Conservation (phyloP, 2,329 filamentous ascomycete species). For the Xylariales sp. region DNA sequence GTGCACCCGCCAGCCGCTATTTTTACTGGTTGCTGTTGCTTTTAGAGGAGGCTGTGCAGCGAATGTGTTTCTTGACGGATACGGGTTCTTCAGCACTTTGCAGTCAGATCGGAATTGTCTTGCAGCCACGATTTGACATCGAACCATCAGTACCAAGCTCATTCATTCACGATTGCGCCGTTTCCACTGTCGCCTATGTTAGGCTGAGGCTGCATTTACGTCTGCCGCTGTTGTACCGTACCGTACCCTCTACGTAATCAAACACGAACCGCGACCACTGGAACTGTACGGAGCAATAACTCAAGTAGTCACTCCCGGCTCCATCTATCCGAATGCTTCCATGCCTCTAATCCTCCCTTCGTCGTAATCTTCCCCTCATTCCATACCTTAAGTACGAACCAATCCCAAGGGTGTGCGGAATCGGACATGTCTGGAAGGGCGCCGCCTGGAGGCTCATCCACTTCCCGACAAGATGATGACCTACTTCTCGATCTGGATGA, state of each 20-base stretch:
- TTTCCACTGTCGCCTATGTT: too few relatives aligned
- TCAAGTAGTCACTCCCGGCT: too few relatives aligned
- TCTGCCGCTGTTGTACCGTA: too few relatives aligned
- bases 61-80: conserved; percentile 4
- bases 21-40: conserved; percentile 8
- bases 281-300: too few relatives aligned
- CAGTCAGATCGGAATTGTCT: not conserved
- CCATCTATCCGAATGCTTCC: too few relatives aligned
- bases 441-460: conserved; percentile 45
- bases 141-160: too few relatives aligned
- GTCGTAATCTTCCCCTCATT: not conserved
- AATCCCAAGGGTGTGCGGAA: not conserved
- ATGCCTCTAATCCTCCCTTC: not conserved
- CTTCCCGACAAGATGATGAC: conserved; percentile 43
- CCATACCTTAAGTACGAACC: not conserved
- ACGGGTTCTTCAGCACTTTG: not conserved
- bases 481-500: conserved; percentile 72
- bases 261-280: too few relatives aligned
- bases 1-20: too few relatives aligned
- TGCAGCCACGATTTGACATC: too few relatives aligned
- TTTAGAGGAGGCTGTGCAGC: conserved; percentile 6
- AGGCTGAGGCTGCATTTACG: too few relatives aligned
- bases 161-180: too few relatives aligned
- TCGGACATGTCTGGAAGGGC: conserved; percentile 57
- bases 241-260: too few relatives aligned